Evolutionary conservation across 1,284 basidiomycete genomes (phyloP), one percentile per base, ranked within the genome.

Genomic region (Austroboletus olivaceoglutinosus): DNA sequence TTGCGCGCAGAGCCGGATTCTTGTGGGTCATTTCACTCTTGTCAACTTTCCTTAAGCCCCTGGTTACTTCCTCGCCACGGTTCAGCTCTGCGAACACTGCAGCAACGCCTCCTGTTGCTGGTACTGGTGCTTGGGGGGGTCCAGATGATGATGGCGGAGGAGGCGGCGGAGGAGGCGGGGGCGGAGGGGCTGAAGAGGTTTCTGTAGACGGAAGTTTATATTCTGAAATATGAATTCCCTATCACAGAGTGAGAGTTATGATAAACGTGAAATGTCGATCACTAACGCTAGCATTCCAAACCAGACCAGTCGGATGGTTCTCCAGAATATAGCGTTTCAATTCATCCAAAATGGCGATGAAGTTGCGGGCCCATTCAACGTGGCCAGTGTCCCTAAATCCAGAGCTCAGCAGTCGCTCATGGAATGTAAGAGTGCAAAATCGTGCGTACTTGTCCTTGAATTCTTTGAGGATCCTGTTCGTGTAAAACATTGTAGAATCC

Each of bases 11-110:
- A 15, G 83, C 79, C 0, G 97, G 96, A 64, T 99, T 99, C 80
- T 99, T 98, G 77, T 99, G 97, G 8, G 94, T 98, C 94, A 96
- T 96, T 70, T 98, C 86, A 59, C 90, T 95, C 72, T 87, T 85
- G 68, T 97, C 93, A 18, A 99, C 97, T 70, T 97, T 98, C 60
- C 89, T 86, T 59, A 99, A 70, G 8, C 90, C 86, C 61, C 89
- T 91, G 9, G 96, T 98, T 49, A 99, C 86, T 15, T 88, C 85
- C 53, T 86, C 90, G 13, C 97, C 96, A 51, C 89, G 83, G 68
- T 98, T 98, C 47, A 99, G 75, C 55, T 93, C 83, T 1, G 91
- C 89, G 54, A 99, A 96, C n/a, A 99, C 90, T 6, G 93, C 91
- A 13, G 83, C 83, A 51, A 87, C 82, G 19, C 92, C 91, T 15